Base-by-base conservation (phyloP, 2,329 filamentous ascomycete genomes). In the Raffaelea deltoideospora region DNA sequence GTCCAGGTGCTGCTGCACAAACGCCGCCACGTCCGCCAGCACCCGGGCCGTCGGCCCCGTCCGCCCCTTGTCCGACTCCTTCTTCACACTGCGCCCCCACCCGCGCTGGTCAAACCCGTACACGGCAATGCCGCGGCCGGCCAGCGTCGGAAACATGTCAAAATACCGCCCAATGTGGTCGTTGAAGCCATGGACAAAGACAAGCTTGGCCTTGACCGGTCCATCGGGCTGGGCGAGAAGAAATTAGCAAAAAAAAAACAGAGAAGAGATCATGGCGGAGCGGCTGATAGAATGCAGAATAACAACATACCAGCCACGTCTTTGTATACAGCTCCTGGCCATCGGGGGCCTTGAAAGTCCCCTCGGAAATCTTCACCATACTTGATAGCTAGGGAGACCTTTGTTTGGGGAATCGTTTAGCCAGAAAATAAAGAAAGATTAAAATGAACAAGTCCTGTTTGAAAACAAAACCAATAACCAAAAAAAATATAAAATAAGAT, bases 121-220 rank as follows among this genome's bases (percentile, higher is more conserved):
- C 33, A 84, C 70, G 49, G 82, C 75, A 48, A 95, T 86, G 43
- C 80, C 82, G 37, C 68, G 68, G 10, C 64, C 60, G 18, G 80
- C 78, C 33, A 95, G 69, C 13, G 59, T 61, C 6, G 75, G 67
- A 58, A 90, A 88, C 50, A 94, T 69, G 38, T 68, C 66, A 51
- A 76, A 69, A 60, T 94, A 92, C 40, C 75, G 72, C 56, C 81
- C 76, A 54, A 81, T 63, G 56, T 92, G 84, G 57, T 94, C 87
- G 55, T 76, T 85, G 65, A 87, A 95, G 49, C 87, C 87, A 59
- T 95, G 87, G 44, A 95, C 62, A 57, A 92, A 81, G 48, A 90
- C 65, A 34, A 93, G 56, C 46, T 81, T 80, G 26, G 86, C 86
- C 49, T 69, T 71, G 38, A 69, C 57, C 11, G 65, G 57, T 13